Conservation (phyloP, 148 eudicot genomes). For the Diospyros kaki region DNA sequence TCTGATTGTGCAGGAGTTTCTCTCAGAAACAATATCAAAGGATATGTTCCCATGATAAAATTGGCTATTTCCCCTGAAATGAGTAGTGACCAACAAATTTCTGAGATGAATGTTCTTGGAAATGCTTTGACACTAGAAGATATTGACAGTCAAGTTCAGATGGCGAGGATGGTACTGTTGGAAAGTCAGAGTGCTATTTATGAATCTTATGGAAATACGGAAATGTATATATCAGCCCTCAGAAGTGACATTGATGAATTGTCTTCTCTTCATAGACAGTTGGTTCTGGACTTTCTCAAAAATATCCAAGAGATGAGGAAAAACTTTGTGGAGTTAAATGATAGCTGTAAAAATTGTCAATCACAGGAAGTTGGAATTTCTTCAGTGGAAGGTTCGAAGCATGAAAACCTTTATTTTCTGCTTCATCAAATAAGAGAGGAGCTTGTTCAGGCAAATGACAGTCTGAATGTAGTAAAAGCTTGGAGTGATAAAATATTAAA, state of each 20-base stretch:
- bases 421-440: slow-evolving; percentile 27
- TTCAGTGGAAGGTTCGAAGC: slow-evolving; percentile 5
- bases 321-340: slow-evolving; percentile 14
- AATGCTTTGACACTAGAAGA: slow-evolving; percentile 16
- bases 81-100: slow-evolving; percentile 2
- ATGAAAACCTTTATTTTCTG: slow-evolving; percentile 21
- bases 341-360: slow-evolving; percentile 12
- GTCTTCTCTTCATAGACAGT: slow-evolving; percentile 13
- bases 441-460: slow-evolving; percentile 31
- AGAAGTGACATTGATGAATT: slow-evolving; percentile 20
- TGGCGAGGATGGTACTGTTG: slow-evolving; percentile 19
- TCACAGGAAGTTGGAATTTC: slow-evolving; percentile 4
- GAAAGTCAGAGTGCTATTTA: slow-evolving; percentile 13
- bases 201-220: slow-evolving; percentile 6
- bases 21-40: slow-evolving; percentile 12
- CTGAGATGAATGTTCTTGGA: slow-evolving; percentile 3
- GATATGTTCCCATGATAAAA: slow-evolving; percentile 9
- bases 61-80: neutral
- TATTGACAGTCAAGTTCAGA: slow-evolving; percentile 11
- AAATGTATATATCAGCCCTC: slow-evolving; percentile 9
- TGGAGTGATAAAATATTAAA: slow-evolving; percentile 12
- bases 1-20: slow-evolving; percentile 7
- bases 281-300: slow-evolving; percentile 13
- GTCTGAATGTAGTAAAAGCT: slow-evolving; percentile 24
- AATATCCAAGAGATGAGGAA: slow-evolving; percentile 18